Percentiles rank a stretch among this genome's conserved stretches.
phyloP scores from a whole-genome alignment of 768 basidiomycete genomes.

The Boletus sp. region DNA sequence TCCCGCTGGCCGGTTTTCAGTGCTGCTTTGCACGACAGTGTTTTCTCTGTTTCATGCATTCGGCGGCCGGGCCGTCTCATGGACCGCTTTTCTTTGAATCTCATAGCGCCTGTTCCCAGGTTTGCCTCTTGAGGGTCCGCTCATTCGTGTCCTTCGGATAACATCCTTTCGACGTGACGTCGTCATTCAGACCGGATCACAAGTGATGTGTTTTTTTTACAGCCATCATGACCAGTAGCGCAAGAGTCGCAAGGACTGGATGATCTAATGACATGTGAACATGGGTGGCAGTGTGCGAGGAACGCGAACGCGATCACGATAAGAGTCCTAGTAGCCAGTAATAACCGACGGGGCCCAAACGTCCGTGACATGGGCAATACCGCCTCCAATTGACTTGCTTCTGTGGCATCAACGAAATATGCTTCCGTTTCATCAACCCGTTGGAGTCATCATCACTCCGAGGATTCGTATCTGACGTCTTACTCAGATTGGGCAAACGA shows the following conservation, averaged over 20 bases:
- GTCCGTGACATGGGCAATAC: not conserved
- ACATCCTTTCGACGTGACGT: not conserved
- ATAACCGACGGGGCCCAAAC: not conserved
- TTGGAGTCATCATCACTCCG: not conserved
- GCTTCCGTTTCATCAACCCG: conserved; percentile 7
- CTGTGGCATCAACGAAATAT: conserved; percentile 1
- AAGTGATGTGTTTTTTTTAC: not conserved
- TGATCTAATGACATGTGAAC: not conserved
- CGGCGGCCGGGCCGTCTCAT: not conserved
- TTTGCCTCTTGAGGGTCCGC: not conserved
- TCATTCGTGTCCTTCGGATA: not conserved
- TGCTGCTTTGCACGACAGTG: no score
- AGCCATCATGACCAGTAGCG: not conserved
- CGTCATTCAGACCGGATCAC: not conserved
- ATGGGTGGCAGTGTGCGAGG: not conserved
- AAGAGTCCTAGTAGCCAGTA: not conserved
- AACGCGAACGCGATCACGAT: not conserved
- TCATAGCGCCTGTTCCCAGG: not conserved
- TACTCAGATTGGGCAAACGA: conserved; percentile 1
- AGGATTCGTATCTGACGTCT: not conserved
- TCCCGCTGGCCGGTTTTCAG: no score
- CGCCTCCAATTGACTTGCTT: not conserved
- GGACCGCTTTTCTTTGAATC: not conserved
- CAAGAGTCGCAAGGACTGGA: not conserved
- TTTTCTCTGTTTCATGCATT: not conserved